Evolutionary conservation across 495 filamentous ascomycete genomes (phyloP), one percentile per base, ranked within the genome.

Genomic region (Penicillium silybi): DNA sequence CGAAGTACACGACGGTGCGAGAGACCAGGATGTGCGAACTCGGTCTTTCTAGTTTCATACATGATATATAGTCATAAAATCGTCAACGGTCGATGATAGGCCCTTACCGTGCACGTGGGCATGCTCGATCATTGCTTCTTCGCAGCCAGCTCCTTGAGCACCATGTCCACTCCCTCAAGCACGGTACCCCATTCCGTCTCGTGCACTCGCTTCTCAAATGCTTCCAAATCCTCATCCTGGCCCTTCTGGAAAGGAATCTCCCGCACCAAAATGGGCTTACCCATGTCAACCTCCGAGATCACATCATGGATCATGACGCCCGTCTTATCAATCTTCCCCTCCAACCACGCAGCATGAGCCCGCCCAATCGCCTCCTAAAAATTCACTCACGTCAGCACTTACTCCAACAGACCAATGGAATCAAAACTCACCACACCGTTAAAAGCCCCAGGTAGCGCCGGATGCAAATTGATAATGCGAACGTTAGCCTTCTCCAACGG

Each of bases 241-340:
- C 82, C 85, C 50, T 83, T 78, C 41, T 69, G 73, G 56, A 90
- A 85, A 46, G 80, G 77, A 41, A 96, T 82, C 74, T 91, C 86
- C 55, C 74, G 67, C 10, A 86, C 80, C 46, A 92, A 66, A 55
- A 96, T 83, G 5, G 88, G 85, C 57, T 79, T 76, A 2, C 92
- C 92, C 64, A 85, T 80, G 69, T 96, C 92, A 37, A 95, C 90
- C 59, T 92, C 84, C 35, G 76, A 80, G 57, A 96, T 88, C 41
- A 96, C 89, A 63, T 89, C 84, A 69, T 96, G 91, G 3, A 95
- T 83, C 91, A 97, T 96, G n/a, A 93, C 85, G 1, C 91, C 91
- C 1, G 90, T 96, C 65, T 78, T 83, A 59, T 86, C 79, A 34
- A 92, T 80, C 65, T 80, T 82, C 7, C 86, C 88, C 19, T 79